phyloP scores from a whole-genome alignment of 306 rosid genomes.

The Gleditsia sinensis region DNA sequence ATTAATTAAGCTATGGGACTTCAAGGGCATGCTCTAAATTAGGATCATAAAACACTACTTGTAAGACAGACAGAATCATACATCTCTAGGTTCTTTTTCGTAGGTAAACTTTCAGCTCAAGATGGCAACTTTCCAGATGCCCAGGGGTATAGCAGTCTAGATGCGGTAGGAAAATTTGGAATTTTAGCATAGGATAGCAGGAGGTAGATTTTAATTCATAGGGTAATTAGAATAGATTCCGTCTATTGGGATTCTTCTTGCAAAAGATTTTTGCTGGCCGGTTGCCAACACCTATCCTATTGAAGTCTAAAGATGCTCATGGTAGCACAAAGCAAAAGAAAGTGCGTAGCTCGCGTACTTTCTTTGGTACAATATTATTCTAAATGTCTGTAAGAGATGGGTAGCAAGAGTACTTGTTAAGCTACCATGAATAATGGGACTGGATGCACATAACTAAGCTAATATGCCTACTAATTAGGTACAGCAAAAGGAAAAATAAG shows the following conservation, averaged over 20 bases:
- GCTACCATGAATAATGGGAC: constrained; percentile 30
- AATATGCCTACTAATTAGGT: no score
- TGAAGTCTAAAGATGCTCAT: constrained; percentile 33
- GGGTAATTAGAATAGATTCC: background rate
- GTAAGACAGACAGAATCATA: no score
- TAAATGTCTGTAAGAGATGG: background rate
- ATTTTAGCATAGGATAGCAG: no score
- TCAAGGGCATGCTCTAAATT: no score
- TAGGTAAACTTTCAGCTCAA: background rate
- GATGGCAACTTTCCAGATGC: background rate
- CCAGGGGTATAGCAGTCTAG: no score
- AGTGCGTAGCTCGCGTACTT: background rate
- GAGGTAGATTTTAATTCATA: background rate
- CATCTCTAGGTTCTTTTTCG: no score
- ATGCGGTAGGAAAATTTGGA: no score
- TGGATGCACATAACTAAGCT: no score
- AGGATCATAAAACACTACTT: no score
- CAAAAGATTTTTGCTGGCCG: constrained; percentile 16
- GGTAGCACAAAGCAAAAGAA: constrained; percentile 33
- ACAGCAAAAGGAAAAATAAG: no score
- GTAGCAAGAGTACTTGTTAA: constrained; percentile 17
- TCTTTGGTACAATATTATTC: background rate
- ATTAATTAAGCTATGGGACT: no score
- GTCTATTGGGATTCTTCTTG: constrained; percentile 14
- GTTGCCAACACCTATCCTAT: no score